Conservation (phyloP, 352 stramenopile genomes). For the Phytophthora kernoviae region DNA sequence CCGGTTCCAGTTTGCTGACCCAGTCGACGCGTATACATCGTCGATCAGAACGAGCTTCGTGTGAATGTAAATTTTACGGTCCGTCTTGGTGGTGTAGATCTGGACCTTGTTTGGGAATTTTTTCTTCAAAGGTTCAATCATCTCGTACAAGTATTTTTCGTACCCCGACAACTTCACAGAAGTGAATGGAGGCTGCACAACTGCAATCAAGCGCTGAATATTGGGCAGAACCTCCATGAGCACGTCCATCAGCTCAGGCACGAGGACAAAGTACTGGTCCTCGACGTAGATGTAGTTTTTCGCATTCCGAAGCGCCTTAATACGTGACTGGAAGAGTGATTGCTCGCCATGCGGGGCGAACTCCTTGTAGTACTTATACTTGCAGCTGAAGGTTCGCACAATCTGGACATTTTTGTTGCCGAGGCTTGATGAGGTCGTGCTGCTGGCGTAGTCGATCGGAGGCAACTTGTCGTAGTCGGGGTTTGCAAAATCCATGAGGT, state of each 20-base stretch:
- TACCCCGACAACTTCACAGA: slow-evolving; percentile 27
- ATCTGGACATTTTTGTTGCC: slow-evolving; percentile 52
- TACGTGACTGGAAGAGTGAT: slow-evolving; percentile 47
- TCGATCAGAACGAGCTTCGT: slow-evolving; percentile 70
- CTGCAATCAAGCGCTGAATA: slow-evolving; percentile 45
- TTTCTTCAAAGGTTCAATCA: slow-evolving; percentile 37
- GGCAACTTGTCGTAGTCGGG: slow-evolving; percentile 28
- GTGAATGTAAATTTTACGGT: slow-evolving; percentile 58
- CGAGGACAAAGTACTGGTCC: slow-evolving; percentile 41
- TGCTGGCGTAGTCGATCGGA: slow-evolving; percentile 14
- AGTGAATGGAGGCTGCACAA: slow-evolving; percentile 32
- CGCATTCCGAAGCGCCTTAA: slow-evolving; percentile 49
- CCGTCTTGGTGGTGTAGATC: slow-evolving; percentile 43
- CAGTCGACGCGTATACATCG: slow-evolving; percentile 75
- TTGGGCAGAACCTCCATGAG: slow-evolving; percentile 40
- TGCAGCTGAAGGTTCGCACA: slow-evolving; percentile 64
- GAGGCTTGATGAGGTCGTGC: slow-evolving; percentile 10
- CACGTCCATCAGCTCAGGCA: slow-evolving; percentile 43
- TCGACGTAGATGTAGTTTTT: slow-evolving; percentile 44
- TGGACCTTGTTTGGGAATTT: slow-evolving; percentile 50
- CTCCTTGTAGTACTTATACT: slow-evolving; percentile 48
- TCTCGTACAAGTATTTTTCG: slow-evolving; percentile 47
- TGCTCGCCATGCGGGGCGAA: slow-evolving; percentile 60
- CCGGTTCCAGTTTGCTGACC: slow-evolving; percentile 89
- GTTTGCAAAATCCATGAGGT: slow-evolving; percentile 52